Evolutionary conservation across 2,329 filamentous ascomycete species (phyloP), one percentile per base, ranked within the genome.

Genomic region (Trichoderma koningii): DNA sequence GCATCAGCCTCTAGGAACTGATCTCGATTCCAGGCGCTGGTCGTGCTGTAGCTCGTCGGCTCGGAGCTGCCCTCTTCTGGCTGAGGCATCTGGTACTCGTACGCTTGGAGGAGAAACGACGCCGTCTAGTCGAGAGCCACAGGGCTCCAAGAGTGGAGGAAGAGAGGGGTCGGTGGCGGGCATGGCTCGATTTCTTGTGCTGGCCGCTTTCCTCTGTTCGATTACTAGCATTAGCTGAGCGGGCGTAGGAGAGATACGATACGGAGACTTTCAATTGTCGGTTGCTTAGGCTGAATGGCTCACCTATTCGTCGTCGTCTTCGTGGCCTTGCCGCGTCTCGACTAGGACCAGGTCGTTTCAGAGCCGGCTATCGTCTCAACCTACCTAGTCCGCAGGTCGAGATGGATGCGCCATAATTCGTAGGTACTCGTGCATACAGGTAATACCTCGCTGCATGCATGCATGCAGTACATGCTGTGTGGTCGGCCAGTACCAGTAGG

Each of bases 331-430:
- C 64, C 64, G 34, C 56, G 57, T 64, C 50, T 66, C 45, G 64
- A 66, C 64, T 48, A 63, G 64, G 64, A 66, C 52, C 57, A 63
- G 64, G 51, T 44, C 64, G 45, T 63, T 66, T 63, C 59, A 63
- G 55, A 56, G 34, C 51, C 34, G 52, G 63, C 38, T 62, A 38
- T 59, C 55, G 47, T 65, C 63, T 65, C 55, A 55, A n/a, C n/a
- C n/a, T n/a, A n/a, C n/a, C n/a, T n/a, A 55, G 38, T 45, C 42
- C 9, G 60, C 60, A 17, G 41, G 42, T 55, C 41, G 59, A 51
- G 57, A 60, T 60, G 59, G 59, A 53, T 53, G 59, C 59, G 59
- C 59, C 59, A 55, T 53, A 47, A 45, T 38, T 2, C 21, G 21
- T 23, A 23, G 21, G 21, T 23, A 34, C 59, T 17, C 28, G 59